A percentile compares a stretch with the other conserved stretches of the same genome.
Conservation (phyloP, 176 grass and related monocot species). For the Sorghum bicolor region DNA sequence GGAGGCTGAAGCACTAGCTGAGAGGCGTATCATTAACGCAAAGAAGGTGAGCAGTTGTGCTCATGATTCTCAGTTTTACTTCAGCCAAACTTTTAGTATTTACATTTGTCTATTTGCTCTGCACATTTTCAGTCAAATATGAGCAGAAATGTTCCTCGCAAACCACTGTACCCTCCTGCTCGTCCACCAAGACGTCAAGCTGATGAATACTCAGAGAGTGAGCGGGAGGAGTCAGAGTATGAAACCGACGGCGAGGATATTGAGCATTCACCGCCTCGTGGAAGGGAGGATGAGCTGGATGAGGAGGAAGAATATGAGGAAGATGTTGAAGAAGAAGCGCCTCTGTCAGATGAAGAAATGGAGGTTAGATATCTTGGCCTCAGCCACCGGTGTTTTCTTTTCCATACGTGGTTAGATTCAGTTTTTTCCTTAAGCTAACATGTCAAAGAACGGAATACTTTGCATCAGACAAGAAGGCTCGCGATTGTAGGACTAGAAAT, state of each 20-base stretch:
- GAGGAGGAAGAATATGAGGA: conserved; percentile 93
- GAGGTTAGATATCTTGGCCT: conserved; percentile 44
- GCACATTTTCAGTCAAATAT: conserved; percentile 55
- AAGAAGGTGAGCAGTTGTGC: conserved; percentile 53
- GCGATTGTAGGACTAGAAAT: background rate
- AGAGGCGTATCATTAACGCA: conserved; percentile 62
- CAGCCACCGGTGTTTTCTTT: background rate
- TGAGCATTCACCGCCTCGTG: conserved; percentile 55
- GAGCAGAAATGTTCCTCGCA: conserved; percentile 50
- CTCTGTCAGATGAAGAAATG: conserved; percentile 72
- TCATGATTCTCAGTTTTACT: background rate
- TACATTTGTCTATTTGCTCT: conserved; percentile 18
- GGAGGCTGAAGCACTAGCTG: conserved; percentile 70
- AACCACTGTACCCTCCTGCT: conserved; percentile 53
- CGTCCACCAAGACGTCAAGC: conserved; percentile 43
- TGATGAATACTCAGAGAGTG: conserved; percentile 72
- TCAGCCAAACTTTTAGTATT: conserved; percentile 4
- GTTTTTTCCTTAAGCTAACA: background rate
- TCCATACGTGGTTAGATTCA: background rate
- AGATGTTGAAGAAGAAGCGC: conserved; percentile 58
- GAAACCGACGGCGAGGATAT: conserved; percentile 92
- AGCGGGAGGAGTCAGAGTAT: conserved; percentile 86
- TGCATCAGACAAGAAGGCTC: background rate
- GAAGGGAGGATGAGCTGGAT: conserved; percentile 71
- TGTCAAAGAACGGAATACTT: background rate